These are phyloP conservation scores for Ustilago sp. DNA, from an alignment of 1,284 basidiomycete genomes.

Conservation along the genomic window DNA sequence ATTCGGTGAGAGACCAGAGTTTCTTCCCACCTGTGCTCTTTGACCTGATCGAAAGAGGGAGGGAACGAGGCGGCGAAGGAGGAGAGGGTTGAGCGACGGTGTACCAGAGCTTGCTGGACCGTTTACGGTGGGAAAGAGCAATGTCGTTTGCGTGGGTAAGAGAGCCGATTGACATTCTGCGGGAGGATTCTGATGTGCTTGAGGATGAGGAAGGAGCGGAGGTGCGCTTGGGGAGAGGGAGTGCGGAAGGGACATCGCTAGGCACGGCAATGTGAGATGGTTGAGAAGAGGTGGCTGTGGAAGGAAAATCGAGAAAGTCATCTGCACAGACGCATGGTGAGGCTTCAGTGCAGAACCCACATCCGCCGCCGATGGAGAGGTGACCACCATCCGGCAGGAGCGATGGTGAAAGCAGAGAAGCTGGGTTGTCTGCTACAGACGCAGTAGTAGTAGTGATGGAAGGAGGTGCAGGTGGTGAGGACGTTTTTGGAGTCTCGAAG, in stretches of 20 bases:
- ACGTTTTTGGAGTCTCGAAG: conserved; percentile 17
- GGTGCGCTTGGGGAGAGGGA: conserved; percentile 34
- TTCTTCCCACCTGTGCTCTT: conserved; percentile 28
- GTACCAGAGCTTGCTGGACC: conserved; percentile 47
- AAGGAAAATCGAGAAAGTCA: conserved; percentile 40
- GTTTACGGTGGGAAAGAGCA: conserved; percentile 24
- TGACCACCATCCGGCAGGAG: conserved; percentile 26
- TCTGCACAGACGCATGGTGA: conserved; percentile 59
- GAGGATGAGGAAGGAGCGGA: conserved; percentile 1
- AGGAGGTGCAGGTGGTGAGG: conserved; percentile 7
- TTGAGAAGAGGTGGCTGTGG: conserved; percentile 2
- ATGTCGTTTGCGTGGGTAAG: conserved; percentile 38
- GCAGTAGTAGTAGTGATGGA: not conserved
- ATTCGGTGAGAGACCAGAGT: conserved; percentile 26
- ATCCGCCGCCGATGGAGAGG: conserved; percentile 50
- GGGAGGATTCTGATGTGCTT: conserved; percentile 16
- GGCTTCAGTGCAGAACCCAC: conserved; percentile 63
- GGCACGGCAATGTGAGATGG: conserved; percentile 37
- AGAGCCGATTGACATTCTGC: conserved; percentile 47
- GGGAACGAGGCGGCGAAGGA: conserved; percentile 17
- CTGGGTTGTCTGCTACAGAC: not conserved
- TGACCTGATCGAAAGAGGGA: conserved; percentile 26
- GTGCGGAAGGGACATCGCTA: conserved; percentile 27
- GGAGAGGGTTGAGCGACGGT: conserved; percentile 30
- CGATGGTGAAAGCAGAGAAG: conserved; percentile 30